A percentile compares a stretch with the other conserved stretches of the same genome.
Evolutionary conservation across 257 asterid genomes (phyloP).

Genomic region (Nicotiana benthamiana): DNA sequence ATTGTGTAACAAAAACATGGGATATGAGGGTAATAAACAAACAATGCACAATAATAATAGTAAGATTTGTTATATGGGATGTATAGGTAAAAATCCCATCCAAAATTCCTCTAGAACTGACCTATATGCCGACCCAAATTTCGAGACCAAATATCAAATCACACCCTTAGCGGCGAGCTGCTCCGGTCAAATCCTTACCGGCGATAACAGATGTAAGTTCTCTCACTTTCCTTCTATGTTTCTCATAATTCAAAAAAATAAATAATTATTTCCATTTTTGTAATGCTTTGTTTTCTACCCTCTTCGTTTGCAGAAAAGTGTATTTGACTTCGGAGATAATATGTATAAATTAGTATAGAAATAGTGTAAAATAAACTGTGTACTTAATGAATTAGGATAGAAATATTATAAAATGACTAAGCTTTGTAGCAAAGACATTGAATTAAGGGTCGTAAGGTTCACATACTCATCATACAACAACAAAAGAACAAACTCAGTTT

Average conservation of each 20-base stretch:
- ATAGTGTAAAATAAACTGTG: background rate
- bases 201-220: background rate
- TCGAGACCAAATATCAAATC: background rate
- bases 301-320: background rate
- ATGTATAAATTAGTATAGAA: background rate
- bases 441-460: background rate
- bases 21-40: too few relatives aligned
- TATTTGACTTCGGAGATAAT: background rate
- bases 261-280: background rate
- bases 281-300: background rate
- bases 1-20: too few relatives aligned
- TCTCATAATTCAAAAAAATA: too few relatives aligned
- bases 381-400: background rate
- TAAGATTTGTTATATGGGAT: too few relatives aligned
- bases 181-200: background rate
- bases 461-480: too few relatives aligned
- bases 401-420: background rate
- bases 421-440: constrained; percentile 2
- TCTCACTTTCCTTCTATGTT: background rate
- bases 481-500: too few relatives aligned
- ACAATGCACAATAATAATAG: too few relatives aligned
- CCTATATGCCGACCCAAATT: background rate
- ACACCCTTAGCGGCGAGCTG: background rate
- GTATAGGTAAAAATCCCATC: too few relatives aligned
- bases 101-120: background rate